Evolutionary conservation across 1,284 basidiomycete species (phyloP).

Genomic region (Melampsora occidentalis): DNA sequence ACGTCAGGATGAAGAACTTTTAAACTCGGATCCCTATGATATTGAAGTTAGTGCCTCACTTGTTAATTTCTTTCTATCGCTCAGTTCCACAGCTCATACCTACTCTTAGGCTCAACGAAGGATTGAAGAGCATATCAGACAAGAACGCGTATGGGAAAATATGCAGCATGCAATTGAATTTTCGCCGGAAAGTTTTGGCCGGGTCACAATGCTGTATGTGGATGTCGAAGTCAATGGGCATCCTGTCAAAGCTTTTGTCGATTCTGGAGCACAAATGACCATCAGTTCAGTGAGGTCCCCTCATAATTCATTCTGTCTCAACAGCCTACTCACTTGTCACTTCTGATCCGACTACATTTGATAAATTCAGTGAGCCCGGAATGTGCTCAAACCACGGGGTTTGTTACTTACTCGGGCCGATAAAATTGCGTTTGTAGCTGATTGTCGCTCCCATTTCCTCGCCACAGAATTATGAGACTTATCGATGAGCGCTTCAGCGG

Average conservation of each 20-base stretch:
- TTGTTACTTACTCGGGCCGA: constrained; percentile 50
- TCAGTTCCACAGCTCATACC: not conserved
- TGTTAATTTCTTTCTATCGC: not conserved
- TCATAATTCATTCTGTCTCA: not conserved
- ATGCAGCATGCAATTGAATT: constrained; percentile 74
- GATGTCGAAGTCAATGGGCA: constrained; percentile 84
- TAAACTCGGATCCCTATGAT: constrained; percentile 84
- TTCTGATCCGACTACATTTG: constrained; percentile 23
- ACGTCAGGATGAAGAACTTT: constrained; percentile 47
- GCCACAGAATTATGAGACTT: constrained; percentile 77
- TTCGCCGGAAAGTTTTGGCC: constrained; percentile 81
- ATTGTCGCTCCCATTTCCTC: no score
- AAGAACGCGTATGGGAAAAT: constrained; percentile 85
- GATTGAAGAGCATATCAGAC: constrained; percentile 90
- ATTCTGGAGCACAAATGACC: constrained; percentile 92
- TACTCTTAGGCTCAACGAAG: constrained; percentile 65
- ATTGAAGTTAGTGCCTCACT: constrained; percentile 62
- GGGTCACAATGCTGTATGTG: constrained; percentile 89
- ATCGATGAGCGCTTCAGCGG: constrained; percentile 83
- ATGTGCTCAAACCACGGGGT: constrained; percentile 89
- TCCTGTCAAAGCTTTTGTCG: constrained; percentile 92
- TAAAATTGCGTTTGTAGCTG: not conserved
- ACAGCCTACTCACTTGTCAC: not conserved
- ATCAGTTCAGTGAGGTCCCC: constrained; percentile 67
- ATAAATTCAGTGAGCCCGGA: constrained; percentile 75